phyloP scores from a whole-genome alignment of 257 asterid genomes.

The Solanum tarijense region DNA sequence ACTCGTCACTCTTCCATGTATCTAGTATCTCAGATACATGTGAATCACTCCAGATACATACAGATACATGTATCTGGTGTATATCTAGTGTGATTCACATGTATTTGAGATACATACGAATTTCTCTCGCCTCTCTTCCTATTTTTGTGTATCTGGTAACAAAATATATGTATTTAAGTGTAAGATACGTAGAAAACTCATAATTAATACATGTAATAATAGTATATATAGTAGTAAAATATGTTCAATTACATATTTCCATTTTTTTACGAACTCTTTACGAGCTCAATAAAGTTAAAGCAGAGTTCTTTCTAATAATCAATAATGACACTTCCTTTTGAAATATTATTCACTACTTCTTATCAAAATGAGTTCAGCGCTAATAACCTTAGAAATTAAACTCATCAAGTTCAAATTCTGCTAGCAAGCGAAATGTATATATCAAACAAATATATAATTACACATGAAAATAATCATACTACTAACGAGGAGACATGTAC shows the following conservation, averaged over 20 bases:
- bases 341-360: background rate
- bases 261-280: background rate
- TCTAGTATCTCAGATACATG: too few relatives aligned
- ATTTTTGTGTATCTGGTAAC: background rate
- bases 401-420: background rate
- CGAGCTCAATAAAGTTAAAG: too few relatives aligned
- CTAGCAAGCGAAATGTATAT: background rate
- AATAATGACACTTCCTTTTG: background rate
- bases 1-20: background rate
- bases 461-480: background rate
- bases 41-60: too few relatives aligned
- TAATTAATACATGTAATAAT: too few relatives aligned
- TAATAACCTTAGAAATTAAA: background rate
- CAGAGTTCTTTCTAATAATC: background rate
- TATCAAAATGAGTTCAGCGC: background rate
- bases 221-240: too few relatives aligned
- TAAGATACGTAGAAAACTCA: background rate
- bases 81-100: background rate
- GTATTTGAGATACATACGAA: background rate
- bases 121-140: background rate
- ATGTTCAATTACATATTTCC: background rate
- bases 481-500: background rate
- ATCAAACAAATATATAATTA: background rate
- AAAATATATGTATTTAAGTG: too few relatives aligned
- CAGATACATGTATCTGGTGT: background rate